Conservation (phyloP, 2,329 filamentous ascomycete genomes). For the Alternaria sp. region DNA sequence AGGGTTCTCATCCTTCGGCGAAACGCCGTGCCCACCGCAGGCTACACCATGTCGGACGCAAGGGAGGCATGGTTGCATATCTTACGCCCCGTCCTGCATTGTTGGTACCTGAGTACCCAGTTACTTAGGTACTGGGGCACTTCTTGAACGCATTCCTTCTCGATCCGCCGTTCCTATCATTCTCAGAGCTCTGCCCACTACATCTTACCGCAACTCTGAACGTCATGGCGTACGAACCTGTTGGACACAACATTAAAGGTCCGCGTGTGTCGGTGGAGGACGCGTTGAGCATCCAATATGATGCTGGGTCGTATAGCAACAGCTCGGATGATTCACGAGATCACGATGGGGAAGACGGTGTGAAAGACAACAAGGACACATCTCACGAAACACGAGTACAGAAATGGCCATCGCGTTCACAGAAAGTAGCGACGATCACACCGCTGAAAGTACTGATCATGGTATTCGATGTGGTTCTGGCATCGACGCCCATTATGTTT, state of each 20-base stretch:
- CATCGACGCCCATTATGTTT: constrained; percentile 38
- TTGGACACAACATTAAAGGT: neutral
- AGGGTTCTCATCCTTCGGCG: neutral
- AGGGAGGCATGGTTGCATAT: neutral
- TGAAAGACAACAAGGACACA: neutral
- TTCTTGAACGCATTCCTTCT: neutral
- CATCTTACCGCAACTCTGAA: too few species aligned
- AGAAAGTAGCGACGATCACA: constrained; percentile 30
- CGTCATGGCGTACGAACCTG: constrained; percentile 10
- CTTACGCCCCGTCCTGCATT: neutral
- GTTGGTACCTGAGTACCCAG: neutral
- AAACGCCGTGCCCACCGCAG: neutral
- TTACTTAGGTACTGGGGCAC: neutral
- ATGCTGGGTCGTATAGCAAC: constrained; percentile 10
- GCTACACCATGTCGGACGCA: neutral
- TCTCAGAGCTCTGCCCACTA: neutral
- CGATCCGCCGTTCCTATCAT: neutral
- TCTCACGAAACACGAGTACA: neutral
- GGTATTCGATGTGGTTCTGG: constrained; percentile 34
- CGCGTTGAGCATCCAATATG: constrained; percentile 18
- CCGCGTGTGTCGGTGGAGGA: neutral
- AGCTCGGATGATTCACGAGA: constrained; percentile 3
- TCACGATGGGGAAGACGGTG: neutral
- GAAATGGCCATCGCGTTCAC: constrained; percentile 28
- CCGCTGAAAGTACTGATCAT: constrained; percentile 28